Percentiles rank a stretch among this genome's conserved stretches.
Conservation (phyloP, 2,329 filamentous ascomycete genomes). For the Alternaria solani region DNA sequence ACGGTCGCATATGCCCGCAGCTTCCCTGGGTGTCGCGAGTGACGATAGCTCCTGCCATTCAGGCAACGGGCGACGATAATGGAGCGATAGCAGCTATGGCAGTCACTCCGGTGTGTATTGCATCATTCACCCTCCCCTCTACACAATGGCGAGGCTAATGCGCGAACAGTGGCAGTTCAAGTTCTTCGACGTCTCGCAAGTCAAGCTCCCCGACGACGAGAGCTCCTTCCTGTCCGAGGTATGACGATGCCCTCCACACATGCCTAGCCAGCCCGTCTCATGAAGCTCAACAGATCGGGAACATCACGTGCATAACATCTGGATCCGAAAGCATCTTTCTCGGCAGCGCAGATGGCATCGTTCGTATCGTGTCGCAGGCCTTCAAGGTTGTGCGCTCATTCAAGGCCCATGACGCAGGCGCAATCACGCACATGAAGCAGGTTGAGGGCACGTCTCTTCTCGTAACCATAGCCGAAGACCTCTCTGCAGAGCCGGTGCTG, state of each 20-base stretch:
- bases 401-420: slow-evolving; percentile 80
- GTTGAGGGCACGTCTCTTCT: slow-evolving; percentile 86
- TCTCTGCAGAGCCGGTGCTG: slow-evolving; percentile 84
- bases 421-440: slow-evolving; percentile 91
- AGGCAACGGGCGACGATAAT: slow-evolving; percentile 27
- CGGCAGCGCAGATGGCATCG: slow-evolving; percentile 82
- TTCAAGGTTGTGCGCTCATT: slow-evolving; percentile 91
- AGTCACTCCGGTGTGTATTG: slow-evolving; percentile 50
- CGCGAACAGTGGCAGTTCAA: slow-evolving; percentile 93
- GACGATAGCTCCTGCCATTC: slow-evolving; percentile 33
- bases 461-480: slow-evolving; percentile 86
- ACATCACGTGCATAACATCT: slow-evolving; percentile 83
- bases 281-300: slow-evolving; percentile 58
- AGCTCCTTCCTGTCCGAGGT: slow-evolving; percentile 81
- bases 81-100: slow-evolving; percentile 51
- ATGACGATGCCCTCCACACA: slow-evolving; percentile 50
- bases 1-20: slow-evolving; percentile 30
- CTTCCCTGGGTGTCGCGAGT: slow-evolving; percentile 18
- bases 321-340: slow-evolving; percentile 91
- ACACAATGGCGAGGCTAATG: slow-evolving; percentile 33
- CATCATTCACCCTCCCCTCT: not conserved
- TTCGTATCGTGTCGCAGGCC: slow-evolving; percentile 84
- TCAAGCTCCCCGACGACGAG: slow-evolving; percentile 81
- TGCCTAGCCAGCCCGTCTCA: slow-evolving; percentile 28
- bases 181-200: slow-evolving; percentile 95